Evolutionary conservation across 1,284 basidiomycete species (phyloP).

Genomic region (Marasmius oreades): DNA sequence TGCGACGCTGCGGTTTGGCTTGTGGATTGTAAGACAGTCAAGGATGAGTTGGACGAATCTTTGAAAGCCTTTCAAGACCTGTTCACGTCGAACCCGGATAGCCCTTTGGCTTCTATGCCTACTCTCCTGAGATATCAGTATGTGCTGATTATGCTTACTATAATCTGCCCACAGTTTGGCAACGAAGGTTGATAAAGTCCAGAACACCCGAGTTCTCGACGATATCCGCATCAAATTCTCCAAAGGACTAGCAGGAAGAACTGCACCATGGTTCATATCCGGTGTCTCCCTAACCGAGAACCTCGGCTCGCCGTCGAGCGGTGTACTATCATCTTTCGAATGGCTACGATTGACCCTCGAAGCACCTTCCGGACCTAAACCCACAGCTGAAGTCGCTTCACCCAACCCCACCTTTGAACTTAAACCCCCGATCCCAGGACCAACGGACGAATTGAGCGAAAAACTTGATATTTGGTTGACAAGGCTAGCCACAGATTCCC

Average conservation of each 20-base stretch:
- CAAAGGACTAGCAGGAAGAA: slow-evolving; percentile 19
- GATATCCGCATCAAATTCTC: slow-evolving; percentile 28
- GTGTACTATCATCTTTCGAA: slow-evolving; percentile 33
- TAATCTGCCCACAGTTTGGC: slow-evolving; percentile 33
- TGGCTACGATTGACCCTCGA: slow-evolving; percentile 31
- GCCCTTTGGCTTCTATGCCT: slow-evolving; percentile 10
- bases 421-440: slow-evolving; percentile 14
- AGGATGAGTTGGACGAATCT: too few relatives aligned
- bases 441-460: slow-evolving; percentile 22
- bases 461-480: slow-evolving; percentile 32
- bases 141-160: too few relatives aligned
- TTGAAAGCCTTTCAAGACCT: too few relatives aligned
- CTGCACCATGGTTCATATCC: slow-evolving; percentile 22
- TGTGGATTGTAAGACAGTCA: too few relatives aligned
- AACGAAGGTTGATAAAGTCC: slow-evolving; percentile 32
- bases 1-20: too few relatives aligned
- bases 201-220: slow-evolving; percentile 25
- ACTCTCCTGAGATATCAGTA: slow-evolving; percentile 16
- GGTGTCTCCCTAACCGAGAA: slow-evolving; percentile 19
- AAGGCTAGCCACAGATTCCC: slow-evolving; percentile 25
- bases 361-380: slow-evolving; percentile 14
- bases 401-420: too few relatives aligned
- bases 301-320: slow-evolving; percentile 19
- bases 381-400: background rate
- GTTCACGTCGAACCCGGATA: too few relatives aligned